phyloP scores from a whole-genome alignment of 1,284 basidiomycete species.

The Heliocybe sulcata region DNA sequence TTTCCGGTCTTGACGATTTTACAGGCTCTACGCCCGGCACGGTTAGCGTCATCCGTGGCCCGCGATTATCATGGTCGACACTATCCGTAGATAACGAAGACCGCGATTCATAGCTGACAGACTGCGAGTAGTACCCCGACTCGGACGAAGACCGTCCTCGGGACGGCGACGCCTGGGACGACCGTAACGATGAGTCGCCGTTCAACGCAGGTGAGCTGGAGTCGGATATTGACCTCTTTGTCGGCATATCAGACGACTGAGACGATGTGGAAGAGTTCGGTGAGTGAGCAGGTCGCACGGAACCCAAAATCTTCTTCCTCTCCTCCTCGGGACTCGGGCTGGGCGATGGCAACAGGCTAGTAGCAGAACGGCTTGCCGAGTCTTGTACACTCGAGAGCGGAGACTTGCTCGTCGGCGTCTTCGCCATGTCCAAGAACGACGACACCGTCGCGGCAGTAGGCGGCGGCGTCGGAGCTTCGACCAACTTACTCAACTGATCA shows the following conservation, averaged over 20 bases:
- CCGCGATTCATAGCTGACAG: not conserved
- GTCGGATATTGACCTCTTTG: not conserved
- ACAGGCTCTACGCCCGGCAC: conserved; percentile 27
- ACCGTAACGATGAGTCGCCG: not conserved
- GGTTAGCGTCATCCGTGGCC: conserved; percentile 40
- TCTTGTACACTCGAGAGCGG: not conserved
- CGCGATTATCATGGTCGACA: not conserved
- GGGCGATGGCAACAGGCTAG: not conserved
- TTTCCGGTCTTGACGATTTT: conserved; percentile 26
- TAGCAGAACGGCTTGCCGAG: not conserved
- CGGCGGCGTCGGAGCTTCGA: conserved; percentile 17
- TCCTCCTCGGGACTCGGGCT: not conserved
- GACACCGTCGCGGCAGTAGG: conserved; percentile 18
- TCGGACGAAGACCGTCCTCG: not conserved
- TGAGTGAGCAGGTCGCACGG: not conserved
- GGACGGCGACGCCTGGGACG: not conserved
- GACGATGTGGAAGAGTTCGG: not conserved
- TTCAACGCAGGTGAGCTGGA: not conserved
- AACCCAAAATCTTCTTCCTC: not conserved
- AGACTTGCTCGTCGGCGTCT: conserved; percentile 1
- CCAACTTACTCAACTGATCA: conserved; percentile 26
- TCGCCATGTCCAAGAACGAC: conserved; percentile 11
- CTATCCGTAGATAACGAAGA: not conserved
- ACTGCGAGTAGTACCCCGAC: conserved; percentile 1
- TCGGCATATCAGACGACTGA: not conserved